Evolutionary conservation across 2,329 filamentous ascomycete species (phyloP).

Genomic region (Aspergillus hortae): DNA sequence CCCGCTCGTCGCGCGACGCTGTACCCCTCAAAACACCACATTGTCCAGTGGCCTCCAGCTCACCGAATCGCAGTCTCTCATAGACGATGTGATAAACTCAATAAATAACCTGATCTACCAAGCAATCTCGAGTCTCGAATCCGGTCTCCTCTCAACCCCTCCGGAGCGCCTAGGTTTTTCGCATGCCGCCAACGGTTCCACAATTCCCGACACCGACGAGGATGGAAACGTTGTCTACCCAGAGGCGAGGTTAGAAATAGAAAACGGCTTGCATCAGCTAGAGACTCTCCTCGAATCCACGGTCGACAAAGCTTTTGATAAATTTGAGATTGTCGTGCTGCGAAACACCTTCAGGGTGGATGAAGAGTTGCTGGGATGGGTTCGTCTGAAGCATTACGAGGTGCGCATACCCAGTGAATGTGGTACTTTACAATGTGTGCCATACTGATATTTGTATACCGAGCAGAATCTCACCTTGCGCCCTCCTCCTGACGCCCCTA

Average conservation of each 20-base stretch:
- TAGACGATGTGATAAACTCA: constrained; percentile 97
- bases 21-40: neutral
- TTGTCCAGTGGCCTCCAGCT: constrained; percentile 10
- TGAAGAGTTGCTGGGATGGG: constrained; percentile 70
- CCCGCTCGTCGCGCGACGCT: neutral
- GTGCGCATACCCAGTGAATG: constrained; percentile 38
- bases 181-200: constrained; percentile 44
- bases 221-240: constrained; percentile 46
- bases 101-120: constrained; percentile 91
- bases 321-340: constrained; percentile 85
- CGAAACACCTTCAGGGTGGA: constrained; percentile 76
- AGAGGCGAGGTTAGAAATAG: constrained; percentile 67
- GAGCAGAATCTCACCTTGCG: constrained; percentile 37
- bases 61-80: constrained; percentile 62
- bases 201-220: constrained; percentile 45
- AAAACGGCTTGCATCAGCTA: constrained; percentile 80
- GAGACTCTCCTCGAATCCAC: constrained; percentile 77
- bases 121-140: constrained; percentile 83
- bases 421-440: neutral
- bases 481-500: constrained; percentile 45
- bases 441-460: neutral
- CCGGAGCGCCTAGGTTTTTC: constrained; percentile 79
- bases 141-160: constrained; percentile 69
- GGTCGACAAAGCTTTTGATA: constrained; percentile 81
- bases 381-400: constrained; percentile 81